Evolutionary conservation across 192 early-diverging fungal genomes (phyloP).

Genomic region (Coemansia sp.): DNA sequence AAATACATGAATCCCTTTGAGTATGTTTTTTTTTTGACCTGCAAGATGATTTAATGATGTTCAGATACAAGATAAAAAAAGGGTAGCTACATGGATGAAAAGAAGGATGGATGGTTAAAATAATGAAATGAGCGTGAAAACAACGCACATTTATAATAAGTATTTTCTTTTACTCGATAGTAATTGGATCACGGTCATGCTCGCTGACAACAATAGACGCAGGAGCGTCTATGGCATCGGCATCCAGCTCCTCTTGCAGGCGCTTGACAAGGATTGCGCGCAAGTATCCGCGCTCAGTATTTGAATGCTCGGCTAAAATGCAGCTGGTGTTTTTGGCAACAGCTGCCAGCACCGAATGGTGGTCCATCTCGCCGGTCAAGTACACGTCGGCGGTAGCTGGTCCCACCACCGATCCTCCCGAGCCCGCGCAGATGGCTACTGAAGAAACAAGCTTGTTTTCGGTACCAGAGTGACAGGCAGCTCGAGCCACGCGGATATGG

Average conservation of each 20-base stretch:
- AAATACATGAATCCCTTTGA: no score
- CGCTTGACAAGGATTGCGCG: slow-evolving; percentile 59
- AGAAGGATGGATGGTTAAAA: background rate
- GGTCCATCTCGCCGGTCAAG: slow-evolving; percentile 93
- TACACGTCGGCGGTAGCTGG: slow-evolving; percentile 70
- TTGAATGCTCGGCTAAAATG: slow-evolving; percentile 86
- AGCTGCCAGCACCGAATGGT: slow-evolving; percentile 90
- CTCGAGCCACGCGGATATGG: slow-evolving; percentile 74
- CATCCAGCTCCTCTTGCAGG: slow-evolving; percentile 54
- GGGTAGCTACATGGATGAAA: background rate
- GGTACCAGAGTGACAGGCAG: slow-evolving; percentile 43
- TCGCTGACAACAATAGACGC: slow-evolving; percentile 68
- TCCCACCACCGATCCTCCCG: slow-evolving; percentile 67
- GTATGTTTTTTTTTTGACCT: no score
- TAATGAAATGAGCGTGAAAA: background rate
- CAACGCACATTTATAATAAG: background rate
- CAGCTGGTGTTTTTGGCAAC: slow-evolving; percentile 74
- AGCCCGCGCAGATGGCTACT: slow-evolving; percentile 92
- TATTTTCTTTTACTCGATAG: slow-evolving; percentile 34
- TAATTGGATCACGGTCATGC: slow-evolving; percentile 76
- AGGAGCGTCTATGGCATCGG: slow-evolving; percentile 37
- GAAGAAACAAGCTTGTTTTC: slow-evolving; percentile 56
- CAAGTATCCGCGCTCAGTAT: slow-evolving; percentile 88
- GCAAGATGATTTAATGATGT: no score
- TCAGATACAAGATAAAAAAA: no score